Evolutionary conservation across 2,329 filamentous ascomycete genomes (phyloP).

Genomic region (Aureobasidium sp.): DNA sequence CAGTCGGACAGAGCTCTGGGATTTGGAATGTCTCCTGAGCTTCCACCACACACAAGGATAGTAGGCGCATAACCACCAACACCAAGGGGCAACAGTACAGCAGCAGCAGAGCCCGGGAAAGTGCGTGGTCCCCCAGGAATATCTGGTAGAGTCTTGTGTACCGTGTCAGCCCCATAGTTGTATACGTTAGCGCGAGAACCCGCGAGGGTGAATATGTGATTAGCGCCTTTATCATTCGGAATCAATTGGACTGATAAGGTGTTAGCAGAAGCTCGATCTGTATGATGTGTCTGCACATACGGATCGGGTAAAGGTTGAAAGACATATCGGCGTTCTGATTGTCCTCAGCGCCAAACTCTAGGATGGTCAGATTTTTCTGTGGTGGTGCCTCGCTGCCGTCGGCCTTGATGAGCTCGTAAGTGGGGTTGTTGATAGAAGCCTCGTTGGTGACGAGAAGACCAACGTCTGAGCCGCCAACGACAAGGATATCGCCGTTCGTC

Average conservation of each 20-base stretch:
- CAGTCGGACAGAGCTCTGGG: constrained; percentile 55
- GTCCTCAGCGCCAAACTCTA: constrained; percentile 45
- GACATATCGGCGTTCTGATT: constrained; percentile 56
- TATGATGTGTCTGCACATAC: not conserved
- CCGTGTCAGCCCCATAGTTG: constrained; percentile 51
- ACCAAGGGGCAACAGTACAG: constrained; percentile 55
- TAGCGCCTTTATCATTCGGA: not conserved
- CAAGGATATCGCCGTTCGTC: constrained; percentile 48
- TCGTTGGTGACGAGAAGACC: constrained; percentile 54
- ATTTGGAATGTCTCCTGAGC: constrained; percentile 27
- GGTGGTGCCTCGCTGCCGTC: not conserved
- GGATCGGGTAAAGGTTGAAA: constrained; percentile 59
- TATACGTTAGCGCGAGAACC: constrained; percentile 62
- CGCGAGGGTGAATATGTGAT: constrained; percentile 31
- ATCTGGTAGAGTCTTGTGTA: constrained; percentile 49
- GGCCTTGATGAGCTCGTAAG: constrained; percentile 8
- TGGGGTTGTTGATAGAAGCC: constrained; percentile 41
- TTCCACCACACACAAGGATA: constrained; percentile 57
- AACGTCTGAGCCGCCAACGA: constrained; percentile 44
- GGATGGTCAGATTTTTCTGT: constrained; percentile 20
- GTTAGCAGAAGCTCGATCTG: not conserved
- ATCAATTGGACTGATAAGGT: constrained; percentile 38
- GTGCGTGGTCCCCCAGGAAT: constrained; percentile 58
- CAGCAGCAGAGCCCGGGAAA: constrained; percentile 57
- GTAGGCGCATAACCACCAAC: constrained; percentile 54